Conservation (phyloP, 768 basidiomycete species). For the Dioszegia hungarica region DNA sequence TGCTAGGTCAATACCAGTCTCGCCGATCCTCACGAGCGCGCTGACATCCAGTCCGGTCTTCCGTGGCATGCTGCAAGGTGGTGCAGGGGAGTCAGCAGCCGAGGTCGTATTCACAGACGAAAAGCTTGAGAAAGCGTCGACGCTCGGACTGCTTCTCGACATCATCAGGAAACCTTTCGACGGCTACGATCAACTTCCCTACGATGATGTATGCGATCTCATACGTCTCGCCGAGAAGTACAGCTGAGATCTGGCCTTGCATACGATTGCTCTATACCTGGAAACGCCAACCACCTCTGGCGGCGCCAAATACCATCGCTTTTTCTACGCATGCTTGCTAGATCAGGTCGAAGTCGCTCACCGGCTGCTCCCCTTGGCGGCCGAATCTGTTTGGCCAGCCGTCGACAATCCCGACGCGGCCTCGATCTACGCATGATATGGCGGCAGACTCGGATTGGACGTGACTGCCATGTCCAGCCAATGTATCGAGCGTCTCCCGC, state of each 20-base stretch:
- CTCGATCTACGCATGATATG: too few species aligned
- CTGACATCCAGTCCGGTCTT: background rate
- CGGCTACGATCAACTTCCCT: background rate
- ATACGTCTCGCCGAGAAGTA: background rate
- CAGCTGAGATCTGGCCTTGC: too few species aligned
- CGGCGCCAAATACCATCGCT: background rate
- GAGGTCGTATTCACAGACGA: background rate
- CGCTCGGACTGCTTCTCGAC: background rate
- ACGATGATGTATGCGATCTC: background rate
- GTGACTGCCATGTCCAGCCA: background rate
- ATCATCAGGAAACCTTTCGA: background rate
- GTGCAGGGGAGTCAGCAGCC: background rate
- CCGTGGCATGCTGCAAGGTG: background rate
- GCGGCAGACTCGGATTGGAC: too few species aligned
- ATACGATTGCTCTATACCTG: background rate
- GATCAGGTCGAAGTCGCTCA: background rate
- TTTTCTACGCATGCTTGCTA: background rate
- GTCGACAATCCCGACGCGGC: too few species aligned
- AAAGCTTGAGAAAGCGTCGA: background rate
- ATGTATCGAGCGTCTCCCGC: background rate
- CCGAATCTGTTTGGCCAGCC: too few species aligned
- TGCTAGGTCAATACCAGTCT: background rate
- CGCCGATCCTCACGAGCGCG: background rate
- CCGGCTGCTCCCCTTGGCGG: background rate
- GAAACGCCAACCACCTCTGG: background rate